These are phyloP conservation scores for Citrus mangshanensis DNA, from an alignment of 345 rosid genomes.

Conservation along the genomic window DNA sequence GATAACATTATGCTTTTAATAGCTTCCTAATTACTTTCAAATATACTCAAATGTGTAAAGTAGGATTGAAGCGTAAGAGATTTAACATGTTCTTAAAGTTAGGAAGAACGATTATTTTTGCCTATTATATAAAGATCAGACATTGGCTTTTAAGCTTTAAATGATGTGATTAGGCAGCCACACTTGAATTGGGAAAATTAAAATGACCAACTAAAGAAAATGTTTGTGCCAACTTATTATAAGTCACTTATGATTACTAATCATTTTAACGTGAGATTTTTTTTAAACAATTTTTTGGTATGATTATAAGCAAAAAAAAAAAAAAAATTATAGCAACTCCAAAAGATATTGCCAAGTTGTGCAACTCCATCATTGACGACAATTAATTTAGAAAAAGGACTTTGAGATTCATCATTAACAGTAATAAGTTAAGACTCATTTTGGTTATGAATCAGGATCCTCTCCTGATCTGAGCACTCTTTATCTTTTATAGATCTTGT, in stretches of 20 bases:
- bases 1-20: too few relatives aligned
- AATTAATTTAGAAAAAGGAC: not conserved
- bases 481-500: too few relatives aligned
- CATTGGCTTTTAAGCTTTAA: not conserved
- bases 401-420: not conserved
- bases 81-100: too few relatives aligned
- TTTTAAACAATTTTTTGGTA: not conserved
- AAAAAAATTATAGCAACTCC: not conserved
- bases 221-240: not conserved
- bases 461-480: accelerated
- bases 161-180: not conserved
- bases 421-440: not conserved
- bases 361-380: not conserved
- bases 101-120: too few relatives aligned
- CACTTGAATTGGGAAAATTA: not conserved
- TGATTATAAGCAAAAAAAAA: not conserved
- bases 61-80: not conserved
- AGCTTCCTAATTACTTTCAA: too few relatives aligned
- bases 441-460: not conserved
- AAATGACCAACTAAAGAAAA: constrained; percentile 1
- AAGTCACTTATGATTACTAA: not conserved
- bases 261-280: not conserved
- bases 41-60: not conserved
- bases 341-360: not conserved
- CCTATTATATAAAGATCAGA: too few relatives aligned